Evolutionary conservation across 2,329 filamentous ascomycete species (phyloP).

Genomic region (Scytalidium sp.): DNA sequence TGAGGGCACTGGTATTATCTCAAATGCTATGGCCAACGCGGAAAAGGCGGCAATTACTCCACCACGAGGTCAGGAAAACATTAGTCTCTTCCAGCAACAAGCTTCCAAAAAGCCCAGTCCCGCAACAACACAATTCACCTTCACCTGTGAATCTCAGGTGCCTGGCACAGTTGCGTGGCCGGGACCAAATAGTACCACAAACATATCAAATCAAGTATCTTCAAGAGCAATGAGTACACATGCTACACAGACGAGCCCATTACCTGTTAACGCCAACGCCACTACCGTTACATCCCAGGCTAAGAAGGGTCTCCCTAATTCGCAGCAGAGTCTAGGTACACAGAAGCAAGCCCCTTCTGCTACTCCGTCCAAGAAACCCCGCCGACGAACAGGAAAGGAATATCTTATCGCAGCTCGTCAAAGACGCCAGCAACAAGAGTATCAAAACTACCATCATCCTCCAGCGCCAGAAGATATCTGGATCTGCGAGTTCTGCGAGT

Average conservation of each 20-base stretch:
- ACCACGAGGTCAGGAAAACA: constrained; percentile 68
- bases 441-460: constrained; percentile 72
- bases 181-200: constrained; percentile 34
- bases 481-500: constrained; percentile 99
- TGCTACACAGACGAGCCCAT: constrained; percentile 30
- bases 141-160: constrained; percentile 89
- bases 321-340: constrained; percentile 36
- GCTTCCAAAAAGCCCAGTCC: constrained; percentile 58
- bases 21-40: constrained; percentile 88
- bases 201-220: constrained; percentile 18
- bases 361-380: constrained; percentile 59
- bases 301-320: constrained; percentile 19
- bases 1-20: constrained; percentile 76
- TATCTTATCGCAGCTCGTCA: constrained; percentile 73
- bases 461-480: constrained; percentile 73
- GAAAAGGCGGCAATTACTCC: constrained; percentile 62
- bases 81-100: constrained; percentile 74
- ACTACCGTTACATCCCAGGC: constrained; percentile 18
- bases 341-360: constrained; percentile 31
- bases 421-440: constrained; percentile 73
- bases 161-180: constrained; percentile 77
- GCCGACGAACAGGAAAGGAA: constrained; percentile 65
- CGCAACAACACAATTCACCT: constrained; percentile 88
- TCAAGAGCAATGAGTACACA: constrained; percentile 23
- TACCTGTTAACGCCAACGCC: constrained; percentile 10